Evolutionary conservation across 306 rosid genomes (phyloP), one percentile per base, ranked within the genome.

Genomic region (Medicago lupulina): DNA sequence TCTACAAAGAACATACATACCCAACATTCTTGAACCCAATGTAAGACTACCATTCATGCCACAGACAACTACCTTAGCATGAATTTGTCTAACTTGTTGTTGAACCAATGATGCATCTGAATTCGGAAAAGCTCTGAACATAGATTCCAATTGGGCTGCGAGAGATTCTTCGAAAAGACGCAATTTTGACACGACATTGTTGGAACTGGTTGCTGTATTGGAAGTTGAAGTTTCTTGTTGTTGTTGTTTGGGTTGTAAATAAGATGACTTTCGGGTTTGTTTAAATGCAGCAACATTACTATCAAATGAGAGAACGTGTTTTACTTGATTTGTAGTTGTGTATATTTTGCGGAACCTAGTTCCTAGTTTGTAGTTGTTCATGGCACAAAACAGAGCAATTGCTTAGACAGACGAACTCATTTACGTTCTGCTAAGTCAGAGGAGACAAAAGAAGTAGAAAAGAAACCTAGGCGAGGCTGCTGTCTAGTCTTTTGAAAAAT

Each of bases 1-100:
- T n/a, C 88, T 81, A 61, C 88, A 84, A 70, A 86, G 91, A 79
- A 86, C 84, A 83, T 87, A 93, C 81, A 89, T 59, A 34, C 95
- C 95, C 80, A 90, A 60, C 54, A 93, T 57, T 78, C 76, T 87
- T 11, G 87, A 74, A 66, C 86, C 79, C 21, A 87, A 60, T 2
- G 78, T 57, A 28, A 58, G 76, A 38, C 62, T 46, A 12, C 65
- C 68, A 50, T 59, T 28, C 64, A 85, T 58, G 28, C 93, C 98
- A 75, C 58, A 49, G 59, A 76, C 83, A 80, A 89, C 66, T 61
- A 83, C 80, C 71, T 83, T 92, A 31, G 89, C 84, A 58, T 92
- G 97, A 75, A 86, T 68, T 73, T 90, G 90, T 36, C 81, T 87
- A 43, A 87, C 94, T 79, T 86, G 96, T 31, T 43, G 83, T 28